Percentiles rank a stretch among this genome's conserved stretches.
Evolutionary conservation across 306 rosid species (phyloP).

Genomic region (Citrullus colocynthis): DNA sequence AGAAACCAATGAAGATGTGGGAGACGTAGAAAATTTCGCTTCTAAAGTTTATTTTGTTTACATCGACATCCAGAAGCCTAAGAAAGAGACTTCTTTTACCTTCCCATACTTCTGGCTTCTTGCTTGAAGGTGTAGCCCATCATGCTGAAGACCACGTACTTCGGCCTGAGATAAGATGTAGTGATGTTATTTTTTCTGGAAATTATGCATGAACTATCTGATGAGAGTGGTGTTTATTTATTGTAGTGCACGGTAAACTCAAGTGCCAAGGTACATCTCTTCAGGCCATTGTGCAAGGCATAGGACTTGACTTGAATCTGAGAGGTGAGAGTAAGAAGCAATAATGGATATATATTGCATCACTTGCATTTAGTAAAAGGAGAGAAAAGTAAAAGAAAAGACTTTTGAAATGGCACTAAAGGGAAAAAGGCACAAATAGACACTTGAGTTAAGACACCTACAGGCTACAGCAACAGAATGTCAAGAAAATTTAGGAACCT

Average conservation of each 20-base stretch:
- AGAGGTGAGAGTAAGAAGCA: background rate
- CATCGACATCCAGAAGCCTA: background rate
- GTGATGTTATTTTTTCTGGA: background rate
- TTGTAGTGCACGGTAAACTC: background rate
- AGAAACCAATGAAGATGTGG: background rate
- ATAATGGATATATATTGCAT: background rate
- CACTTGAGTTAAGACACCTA: background rate
- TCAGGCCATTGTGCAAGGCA: background rate
- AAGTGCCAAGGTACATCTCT: background rate
- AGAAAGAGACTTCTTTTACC: constrained; percentile 27
- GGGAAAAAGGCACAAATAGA: background rate
- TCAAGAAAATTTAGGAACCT: background rate
- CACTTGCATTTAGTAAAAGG: background rate
- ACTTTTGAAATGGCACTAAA: background rate
- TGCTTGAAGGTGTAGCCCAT: constrained; percentile 94
- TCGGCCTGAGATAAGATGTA: constrained; percentile 44
- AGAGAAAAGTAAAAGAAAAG: background rate
- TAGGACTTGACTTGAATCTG: background rate
- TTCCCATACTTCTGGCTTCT: constrained; percentile 91
- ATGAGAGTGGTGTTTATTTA: background rate
- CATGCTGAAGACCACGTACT: constrained; percentile 76
- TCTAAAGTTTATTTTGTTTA: background rate
- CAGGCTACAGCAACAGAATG: background rate
- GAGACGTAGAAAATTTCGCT: background rate
- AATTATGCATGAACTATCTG: background rate